These are phyloP conservation scores for Phytophthora meadii DNA, from an alignment of 352 stramenopile genomes.

Conservation along the genomic window DNA sequence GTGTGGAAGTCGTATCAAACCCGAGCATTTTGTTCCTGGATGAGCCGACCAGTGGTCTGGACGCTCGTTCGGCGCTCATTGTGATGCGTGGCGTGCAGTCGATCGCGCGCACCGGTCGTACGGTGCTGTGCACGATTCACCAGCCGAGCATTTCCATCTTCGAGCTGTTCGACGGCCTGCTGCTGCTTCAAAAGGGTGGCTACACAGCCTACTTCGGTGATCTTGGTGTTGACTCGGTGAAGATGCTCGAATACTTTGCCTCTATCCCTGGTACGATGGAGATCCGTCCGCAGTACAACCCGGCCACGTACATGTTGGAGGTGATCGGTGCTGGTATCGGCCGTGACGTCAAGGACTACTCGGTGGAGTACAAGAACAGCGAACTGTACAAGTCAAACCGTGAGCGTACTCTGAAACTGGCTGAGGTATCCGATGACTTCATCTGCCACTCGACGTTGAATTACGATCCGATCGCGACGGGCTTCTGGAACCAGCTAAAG, in stretches of 20 bases:
- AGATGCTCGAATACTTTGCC: conserved; percentile 91
- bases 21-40: conserved; percentile 94
- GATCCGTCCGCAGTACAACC: conserved; percentile 28
- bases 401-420: conserved; percentile 40
- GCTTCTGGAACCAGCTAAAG: conserved; percentile 48
- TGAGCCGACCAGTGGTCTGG: conserved; percentile 92
- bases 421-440: conserved; percentile 48
- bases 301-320: conserved; percentile 21
- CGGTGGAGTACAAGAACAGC: conserved; percentile 23
- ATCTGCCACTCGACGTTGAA: conserved; percentile 55
- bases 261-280: conserved; percentile 68
- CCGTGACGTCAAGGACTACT: conserved; percentile 24
- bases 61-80: conserved; percentile 83
- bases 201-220: conserved; percentile 88
- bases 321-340: conserved; percentile 23
- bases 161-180: conserved; percentile 89
- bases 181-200: conserved; percentile 79
- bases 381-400: conserved; percentile 16
- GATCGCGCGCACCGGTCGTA: conserved; percentile 88
- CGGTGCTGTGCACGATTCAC: conserved; percentile 78
- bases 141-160: conserved; percentile 90
- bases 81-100: conserved; percentile 88
- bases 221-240: conserved; percentile 77
- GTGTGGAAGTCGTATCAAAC: conserved; percentile 91
- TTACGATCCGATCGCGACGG: conserved; percentile 50